Percentiles rank a stretch among this genome's conserved stretches.
phyloP scores from a whole-genome alignment of 306 rosid species.

The Rosa persica region DNA sequence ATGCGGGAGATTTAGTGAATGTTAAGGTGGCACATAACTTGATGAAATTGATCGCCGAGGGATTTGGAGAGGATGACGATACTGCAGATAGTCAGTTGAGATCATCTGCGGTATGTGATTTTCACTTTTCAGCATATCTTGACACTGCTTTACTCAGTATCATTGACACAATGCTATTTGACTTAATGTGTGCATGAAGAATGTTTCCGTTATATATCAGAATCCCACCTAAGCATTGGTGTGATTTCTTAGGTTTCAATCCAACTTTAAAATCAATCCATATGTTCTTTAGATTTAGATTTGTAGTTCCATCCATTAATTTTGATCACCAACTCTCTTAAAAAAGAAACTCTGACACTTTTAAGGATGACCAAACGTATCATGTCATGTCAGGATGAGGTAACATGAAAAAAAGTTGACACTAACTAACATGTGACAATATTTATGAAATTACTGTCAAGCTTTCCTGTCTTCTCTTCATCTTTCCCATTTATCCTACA shows the following conservation, averaged over 20 bases:
- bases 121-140: slow-evolving; percentile 23
- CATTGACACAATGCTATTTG: background rate
- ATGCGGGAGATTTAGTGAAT: slow-evolving; percentile 98
- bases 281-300: too few species aligned
- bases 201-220: background rate
- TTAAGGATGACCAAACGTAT: background rate
- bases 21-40: slow-evolving; percentile 95
- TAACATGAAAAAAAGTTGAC: background rate
- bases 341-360: background rate
- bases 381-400: background rate
- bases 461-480: background rate
- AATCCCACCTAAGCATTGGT: background rate
- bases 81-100: slow-evolving; percentile 83
- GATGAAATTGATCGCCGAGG: slow-evolving; percentile 96
- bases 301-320: background rate
- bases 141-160: slow-evolving; percentile 5
- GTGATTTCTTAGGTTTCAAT: background rate
- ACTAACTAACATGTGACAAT: background rate
- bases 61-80: slow-evolving; percentile 92
- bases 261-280: background rate
- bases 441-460: background rate
- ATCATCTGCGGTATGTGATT: slow-evolving; percentile 87
- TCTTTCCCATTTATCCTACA: background rate
- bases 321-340: background rate
- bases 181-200: background rate